Evolutionary conservation across 2,329 filamentous ascomycete genomes (phyloP), one percentile per base, ranked within the genome.

Genomic region (Cercospora canescens): DNA sequence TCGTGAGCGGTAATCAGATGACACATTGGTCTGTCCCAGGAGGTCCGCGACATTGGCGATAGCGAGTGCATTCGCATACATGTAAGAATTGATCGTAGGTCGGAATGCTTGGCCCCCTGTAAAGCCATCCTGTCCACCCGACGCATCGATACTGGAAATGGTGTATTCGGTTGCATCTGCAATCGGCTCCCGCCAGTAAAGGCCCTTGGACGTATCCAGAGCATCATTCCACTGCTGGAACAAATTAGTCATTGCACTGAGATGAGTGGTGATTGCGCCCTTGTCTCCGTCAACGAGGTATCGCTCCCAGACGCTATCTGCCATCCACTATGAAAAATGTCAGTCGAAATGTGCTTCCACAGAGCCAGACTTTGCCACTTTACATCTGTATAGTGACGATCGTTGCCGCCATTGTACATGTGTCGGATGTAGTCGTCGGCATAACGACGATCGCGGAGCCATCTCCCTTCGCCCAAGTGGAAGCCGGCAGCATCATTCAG

Each of bases 161-260:
- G 80, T 82, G 65, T 82, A 82, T 65, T 82, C 81, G 0, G 80
- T 82, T 0, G 81, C 80, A 69, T 82, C 81, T 0, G 76, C 76
- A 1, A 82, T 64, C 0, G 81, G 80, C 59, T 82, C 79, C 6
- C 82, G 76, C 70, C 76, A 82, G 67, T 81, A 82, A 6, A 82
- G 69, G 0, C 75, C 76, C 64, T 82, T 81, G n/a, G 71, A 71
- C 0, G 71, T 68, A 60, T 82, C 79, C 32, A 76, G 78, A 2
- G 77, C 76, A 58, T 81, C 81, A 2, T 73, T 69, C 74, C 78
- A 80, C n/a, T 76, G 73, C 8, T 77, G 72, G 62, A 75, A 81
- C 1, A 81, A 74, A 24, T 72, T 72, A 18, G 76, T 74, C 79
- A 80, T 80, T 14, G 72, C 71, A 37, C 74, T 72, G 1, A 82